These are phyloP conservation scores for Bipolaris cookei DNA, from an alignment of 2,329 filamentous ascomycete species.

Conservation along the genomic window DNA sequence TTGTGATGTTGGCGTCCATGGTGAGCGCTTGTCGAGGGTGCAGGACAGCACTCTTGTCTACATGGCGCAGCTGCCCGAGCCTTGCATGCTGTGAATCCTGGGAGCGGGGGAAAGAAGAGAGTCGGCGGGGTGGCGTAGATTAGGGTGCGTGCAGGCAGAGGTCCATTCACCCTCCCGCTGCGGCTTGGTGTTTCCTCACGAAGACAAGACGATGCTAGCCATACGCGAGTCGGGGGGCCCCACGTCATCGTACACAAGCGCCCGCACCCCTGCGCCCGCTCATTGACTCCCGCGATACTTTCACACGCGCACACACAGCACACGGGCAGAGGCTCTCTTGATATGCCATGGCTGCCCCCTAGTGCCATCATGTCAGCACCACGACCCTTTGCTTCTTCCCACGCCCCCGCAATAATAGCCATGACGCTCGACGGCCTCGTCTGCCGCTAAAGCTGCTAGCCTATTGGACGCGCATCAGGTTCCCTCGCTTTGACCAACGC, in stretches of 20 bases:
- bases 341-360: background rate
- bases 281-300: background rate
- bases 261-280: constrained; percentile 22
- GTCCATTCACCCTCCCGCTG: constrained; percentile 6
- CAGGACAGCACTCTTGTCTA: constrained; percentile 25
- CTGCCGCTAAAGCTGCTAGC: constrained; percentile 11
- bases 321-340: constrained; percentile 13
- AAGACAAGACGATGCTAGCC: constrained; percentile 8
- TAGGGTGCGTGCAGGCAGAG: constrained; percentile 1
- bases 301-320: constrained; percentile 13
- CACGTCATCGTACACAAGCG: constrained; percentile 38
- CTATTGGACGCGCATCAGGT: constrained; percentile 5
- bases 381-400: background rate
- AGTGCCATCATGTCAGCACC: constrained; percentile 2
- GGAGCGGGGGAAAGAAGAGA: background rate
- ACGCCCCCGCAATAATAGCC: constrained; percentile 12
- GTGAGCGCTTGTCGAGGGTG: constrained; percentile 17
- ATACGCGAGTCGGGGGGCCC: constrained; percentile 16
- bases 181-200: constrained; percentile 12
- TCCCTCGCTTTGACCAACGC: constrained; percentile 17
- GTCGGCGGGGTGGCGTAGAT: background rate
- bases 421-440: constrained; percentile 11
- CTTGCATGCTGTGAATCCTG: constrained; percentile 13
- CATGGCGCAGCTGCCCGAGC: constrained; percentile 30
- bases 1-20: constrained; percentile 91